Evolutionary conservation across 306 rosid genomes (phyloP).

Genomic region (Acacia melanoxylon): DNA sequence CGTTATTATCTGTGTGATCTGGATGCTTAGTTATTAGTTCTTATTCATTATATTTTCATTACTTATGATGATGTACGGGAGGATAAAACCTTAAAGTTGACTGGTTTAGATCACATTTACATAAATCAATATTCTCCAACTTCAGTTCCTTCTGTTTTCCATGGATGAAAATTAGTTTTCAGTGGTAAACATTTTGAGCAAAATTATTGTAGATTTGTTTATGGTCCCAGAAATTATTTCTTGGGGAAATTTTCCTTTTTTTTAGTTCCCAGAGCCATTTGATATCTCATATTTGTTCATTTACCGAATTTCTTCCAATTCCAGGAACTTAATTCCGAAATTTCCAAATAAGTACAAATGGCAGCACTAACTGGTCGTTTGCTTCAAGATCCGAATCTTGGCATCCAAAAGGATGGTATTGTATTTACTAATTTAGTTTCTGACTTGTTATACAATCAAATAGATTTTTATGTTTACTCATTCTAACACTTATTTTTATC

Average conservation of each 20-base stretch:
- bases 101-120: no score
- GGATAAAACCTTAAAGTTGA: no score
- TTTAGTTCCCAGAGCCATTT: neutral
- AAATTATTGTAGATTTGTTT: neutral
- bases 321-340: conserved; percentile 29
- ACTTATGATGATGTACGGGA: neutral
- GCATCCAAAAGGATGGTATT: conserved; percentile 45
- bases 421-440: neutral
- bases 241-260: neutral
- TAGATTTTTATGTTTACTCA: neutral
- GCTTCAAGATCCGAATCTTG: conserved; percentile 51
- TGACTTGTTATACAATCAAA: neutral
- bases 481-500: conserved; percentile 7
- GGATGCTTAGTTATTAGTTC: neutral
- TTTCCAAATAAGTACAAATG: conserved; percentile 38
- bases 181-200: neutral
- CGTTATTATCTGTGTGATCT: neutral
- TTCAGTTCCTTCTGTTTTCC: neutral
- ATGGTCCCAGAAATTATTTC: neutral
- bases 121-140: no score
- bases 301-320: neutral
- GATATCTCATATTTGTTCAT: neutral
- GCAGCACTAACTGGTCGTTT: conserved; percentile 44
- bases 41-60: neutral
- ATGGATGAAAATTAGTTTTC: neutral